Conservation (phyloP, 202 grass and related monocot species). For the Saccharum hybrid region DNA sequence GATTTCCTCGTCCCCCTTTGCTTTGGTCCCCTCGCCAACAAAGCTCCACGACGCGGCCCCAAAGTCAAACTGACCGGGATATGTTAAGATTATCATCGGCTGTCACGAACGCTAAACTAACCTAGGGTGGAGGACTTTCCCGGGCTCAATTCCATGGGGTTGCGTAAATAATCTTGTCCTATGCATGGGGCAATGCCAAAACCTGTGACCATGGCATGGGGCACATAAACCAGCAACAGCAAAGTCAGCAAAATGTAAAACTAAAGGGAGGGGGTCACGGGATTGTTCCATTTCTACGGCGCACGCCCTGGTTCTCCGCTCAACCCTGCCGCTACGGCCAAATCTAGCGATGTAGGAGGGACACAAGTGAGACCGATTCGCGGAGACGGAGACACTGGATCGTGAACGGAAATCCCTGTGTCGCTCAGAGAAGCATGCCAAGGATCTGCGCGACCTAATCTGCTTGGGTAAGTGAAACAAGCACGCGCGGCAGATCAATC, state of each 20-base stretch:
- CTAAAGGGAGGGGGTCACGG: neutral
- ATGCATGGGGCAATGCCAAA: constrained; percentile 34
- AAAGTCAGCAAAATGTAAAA: neutral
- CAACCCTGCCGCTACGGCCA: neutral
- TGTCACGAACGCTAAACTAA: neutral
- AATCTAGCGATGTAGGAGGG: constrained; percentile 5
- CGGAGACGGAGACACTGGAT: neutral
- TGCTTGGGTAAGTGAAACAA: neutral
- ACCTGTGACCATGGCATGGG: neutral
- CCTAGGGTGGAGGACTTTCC: constrained; percentile 1
- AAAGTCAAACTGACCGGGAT: constrained; percentile 51
- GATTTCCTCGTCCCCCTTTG: neutral
- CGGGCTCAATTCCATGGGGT: constrained; percentile 7
- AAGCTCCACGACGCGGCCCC: neutral
- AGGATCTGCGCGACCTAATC: constrained; percentile 20
- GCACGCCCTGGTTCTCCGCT: neutral
- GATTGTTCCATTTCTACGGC: constrained; percentile 12
- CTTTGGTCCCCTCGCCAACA: constrained; percentile 32
- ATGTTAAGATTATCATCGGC: constrained; percentile 14
- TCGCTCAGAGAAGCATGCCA: neutral
- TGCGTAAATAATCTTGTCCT: constrained; percentile 35
- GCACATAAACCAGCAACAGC: neutral
- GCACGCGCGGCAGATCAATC: neutral
- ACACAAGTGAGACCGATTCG: neutral
- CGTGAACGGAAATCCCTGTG: neutral